A percentile compares a stretch with the other conserved stretches of the same genome.
phyloP scores from a whole-genome alignment of 2,329 filamentous ascomycete genomes.

The Polytolypa hystricis region DNA sequence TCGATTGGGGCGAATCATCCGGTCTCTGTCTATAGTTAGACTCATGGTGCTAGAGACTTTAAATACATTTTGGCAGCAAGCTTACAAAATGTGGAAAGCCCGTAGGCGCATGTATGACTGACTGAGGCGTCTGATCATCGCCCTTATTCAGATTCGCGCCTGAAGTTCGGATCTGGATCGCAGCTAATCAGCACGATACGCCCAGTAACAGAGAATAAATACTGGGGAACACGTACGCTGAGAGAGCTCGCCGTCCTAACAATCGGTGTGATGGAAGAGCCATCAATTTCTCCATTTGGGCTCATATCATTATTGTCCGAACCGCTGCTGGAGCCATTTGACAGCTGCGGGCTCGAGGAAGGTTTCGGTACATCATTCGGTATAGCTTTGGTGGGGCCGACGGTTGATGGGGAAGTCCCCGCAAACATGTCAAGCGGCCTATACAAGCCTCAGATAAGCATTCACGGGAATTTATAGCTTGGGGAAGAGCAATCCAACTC shows the following conservation, averaged over 20 bases:
- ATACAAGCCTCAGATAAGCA: too few relatives aligned
- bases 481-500: conserved; percentile 5
- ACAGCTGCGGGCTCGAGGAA: neutral
- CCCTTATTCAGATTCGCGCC: conserved; percentile 28
- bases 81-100: conserved; percentile 72
- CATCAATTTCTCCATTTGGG: conserved; percentile 1
- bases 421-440: conserved; percentile 1
- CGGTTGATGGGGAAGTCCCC: neutral
- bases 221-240: conserved; percentile 1
- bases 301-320: neutral
- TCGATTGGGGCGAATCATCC: conserved; percentile 9
- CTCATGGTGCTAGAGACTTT: neutral
- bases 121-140: conserved; percentile 58
- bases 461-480: neutral
- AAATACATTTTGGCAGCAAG: conserved; percentile 8
- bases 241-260: conserved; percentile 3
- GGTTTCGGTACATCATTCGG: conserved; percentile 1
- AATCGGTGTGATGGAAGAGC: neutral
- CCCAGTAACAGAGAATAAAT: neutral
- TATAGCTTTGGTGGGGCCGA: neutral
- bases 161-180: conserved; percentile 22
- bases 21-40: conserved; percentile 7
- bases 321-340: neutral
- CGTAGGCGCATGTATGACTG: conserved; percentile 81
- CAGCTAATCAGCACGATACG: conserved; percentile 6